These are phyloP conservation scores for Kodamaea plutei DNA, from an alignment of 1,139 yeast species.

Conservation along the genomic window DNA sequence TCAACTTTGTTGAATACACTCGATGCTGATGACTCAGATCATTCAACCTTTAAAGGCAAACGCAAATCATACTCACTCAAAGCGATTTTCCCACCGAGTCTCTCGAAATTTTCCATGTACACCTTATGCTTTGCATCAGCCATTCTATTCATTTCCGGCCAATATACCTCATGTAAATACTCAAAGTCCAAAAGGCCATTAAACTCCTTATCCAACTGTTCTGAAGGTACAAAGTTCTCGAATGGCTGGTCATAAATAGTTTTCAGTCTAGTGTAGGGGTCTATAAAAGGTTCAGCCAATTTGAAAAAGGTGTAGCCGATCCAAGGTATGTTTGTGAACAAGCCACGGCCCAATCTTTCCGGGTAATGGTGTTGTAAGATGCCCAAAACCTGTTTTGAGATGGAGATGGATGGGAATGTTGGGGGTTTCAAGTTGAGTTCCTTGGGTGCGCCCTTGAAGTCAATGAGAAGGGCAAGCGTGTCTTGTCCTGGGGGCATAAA, in stretches of 20 bases:
- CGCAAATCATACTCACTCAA: conserved; percentile 45
- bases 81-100: conserved; percentile 39
- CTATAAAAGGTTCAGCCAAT: conserved; percentile 46
- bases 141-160: conserved; percentile 41
- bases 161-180: conserved; percentile 40
- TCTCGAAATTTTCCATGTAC: conserved; percentile 37
- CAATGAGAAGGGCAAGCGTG: conserved; percentile 81
- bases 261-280: conserved; percentile 47
- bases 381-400: conserved; percentile 68
- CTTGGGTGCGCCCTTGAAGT: conserved; percentile 65
- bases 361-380: conserved; percentile 87
- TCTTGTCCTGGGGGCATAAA: conserved; percentile 97
- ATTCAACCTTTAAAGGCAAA: too few relatives aligned
- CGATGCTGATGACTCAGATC: too few relatives aligned
- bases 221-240: conserved; percentile 41
- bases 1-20: too few relatives aligned
- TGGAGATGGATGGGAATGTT: conserved; percentile 41
- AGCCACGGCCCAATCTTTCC: conserved; percentile 44
- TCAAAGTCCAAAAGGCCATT: conserved; percentile 42
- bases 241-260: conserved; percentile 48
- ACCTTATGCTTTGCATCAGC: conserved; percentile 33
- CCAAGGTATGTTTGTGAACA: conserved; percentile 47
- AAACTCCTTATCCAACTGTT: conserved; percentile 46
- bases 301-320: conserved; percentile 46
- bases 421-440: conserved; percentile 34